Percentiles rank a stretch among this genome's conserved stretches.
phyloP scores from a whole-genome alignment of 2,329 filamentous ascomycete genomes.

The Stemphylium beticola region DNA sequence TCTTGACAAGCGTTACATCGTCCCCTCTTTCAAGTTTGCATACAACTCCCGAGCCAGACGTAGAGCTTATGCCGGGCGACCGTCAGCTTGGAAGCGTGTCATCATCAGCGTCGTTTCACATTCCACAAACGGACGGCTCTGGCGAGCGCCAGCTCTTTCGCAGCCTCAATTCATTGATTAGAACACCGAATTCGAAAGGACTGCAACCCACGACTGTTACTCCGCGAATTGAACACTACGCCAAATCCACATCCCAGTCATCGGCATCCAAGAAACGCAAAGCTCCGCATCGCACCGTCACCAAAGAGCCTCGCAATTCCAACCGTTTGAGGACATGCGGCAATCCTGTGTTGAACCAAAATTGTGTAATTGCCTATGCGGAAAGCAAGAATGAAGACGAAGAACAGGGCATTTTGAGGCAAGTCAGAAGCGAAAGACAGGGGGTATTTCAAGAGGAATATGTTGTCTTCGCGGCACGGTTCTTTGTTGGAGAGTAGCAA shows the following conservation, averaged over 20 bases:
- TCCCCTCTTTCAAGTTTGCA: slow-evolving; percentile 24
- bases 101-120: not conserved
- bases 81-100: not conserved
- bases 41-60: slow-evolving; percentile 13
- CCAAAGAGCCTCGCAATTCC: slow-evolving; percentile 13
- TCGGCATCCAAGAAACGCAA: slow-evolving; percentile 22
- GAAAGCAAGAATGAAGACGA: slow-evolving; percentile 21
- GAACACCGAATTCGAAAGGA: not conserved
- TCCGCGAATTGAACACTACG: not conserved
- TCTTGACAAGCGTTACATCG: not conserved
- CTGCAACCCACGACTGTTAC: not conserved
- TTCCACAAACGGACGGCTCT: slow-evolving; percentile 17
- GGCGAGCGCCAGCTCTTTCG: not conserved
- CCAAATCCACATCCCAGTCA: not conserved
- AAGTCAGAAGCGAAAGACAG: slow-evolving; percentile 47
- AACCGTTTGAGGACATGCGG: slow-evolving; percentile 30
- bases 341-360: slow-evolving; percentile 38
- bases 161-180: not conserved
- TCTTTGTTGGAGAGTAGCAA: slow-evolving; percentile 38
- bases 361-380: slow-evolving; percentile 47
- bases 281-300: not conserved
- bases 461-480: slow-evolving; percentile 52
- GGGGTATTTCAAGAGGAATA: slow-evolving; percentile 51
- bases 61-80: not conserved
- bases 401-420: slow-evolving; percentile 41